phyloP scores from a whole-genome alignment of 257 asterid genomes.

The Gentiana straminea region DNA sequence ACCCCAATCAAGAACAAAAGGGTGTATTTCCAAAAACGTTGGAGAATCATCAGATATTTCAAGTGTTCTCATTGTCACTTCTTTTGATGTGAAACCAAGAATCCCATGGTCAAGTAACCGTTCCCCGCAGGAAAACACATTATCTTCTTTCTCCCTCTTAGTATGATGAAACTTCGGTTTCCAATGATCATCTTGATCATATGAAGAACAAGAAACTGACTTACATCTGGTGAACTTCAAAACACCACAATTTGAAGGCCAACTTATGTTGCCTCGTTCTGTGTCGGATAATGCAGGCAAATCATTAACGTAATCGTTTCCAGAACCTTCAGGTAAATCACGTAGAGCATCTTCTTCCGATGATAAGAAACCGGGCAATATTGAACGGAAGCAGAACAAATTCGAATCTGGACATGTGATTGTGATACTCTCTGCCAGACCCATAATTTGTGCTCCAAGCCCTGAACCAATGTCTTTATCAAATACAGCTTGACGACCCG shows the following conservation, averaged over 20 bases:
- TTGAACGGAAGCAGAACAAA: conserved; percentile 63
- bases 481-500: conserved; percentile 18
- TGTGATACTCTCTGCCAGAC: conserved; percentile 16
- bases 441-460: conserved; percentile 15
- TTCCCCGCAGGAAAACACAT: conserved; percentile 28
- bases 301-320: conserved; percentile 16
- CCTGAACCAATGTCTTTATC: conserved; percentile 23
- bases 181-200: conserved; percentile 22
- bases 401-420: conserved; percentile 35
- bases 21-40: conserved; percentile 52
- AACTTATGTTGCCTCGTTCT: conserved; percentile 23
- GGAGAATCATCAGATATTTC: conserved; percentile 23
- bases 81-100: conserved; percentile 16
- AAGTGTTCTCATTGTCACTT: conserved; percentile 17
- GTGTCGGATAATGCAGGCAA: conserved; percentile 21
- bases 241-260: conserved; percentile 27
- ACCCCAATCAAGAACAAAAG: conserved; percentile 68
- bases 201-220: conserved; percentile 40
- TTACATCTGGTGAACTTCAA: conserved; percentile 42
- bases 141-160: conserved; percentile 10
- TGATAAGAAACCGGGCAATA: conserved; percentile 29
- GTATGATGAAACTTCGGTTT: conserved; percentile 15
- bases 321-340: conserved; percentile 19
- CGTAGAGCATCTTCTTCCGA: conserved; percentile 15
- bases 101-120: conserved; percentile 20